phyloP scores from a whole-genome alignment of 192 early-diverging fungal genomes.

The Umbelopsis vinacea region DNA sequence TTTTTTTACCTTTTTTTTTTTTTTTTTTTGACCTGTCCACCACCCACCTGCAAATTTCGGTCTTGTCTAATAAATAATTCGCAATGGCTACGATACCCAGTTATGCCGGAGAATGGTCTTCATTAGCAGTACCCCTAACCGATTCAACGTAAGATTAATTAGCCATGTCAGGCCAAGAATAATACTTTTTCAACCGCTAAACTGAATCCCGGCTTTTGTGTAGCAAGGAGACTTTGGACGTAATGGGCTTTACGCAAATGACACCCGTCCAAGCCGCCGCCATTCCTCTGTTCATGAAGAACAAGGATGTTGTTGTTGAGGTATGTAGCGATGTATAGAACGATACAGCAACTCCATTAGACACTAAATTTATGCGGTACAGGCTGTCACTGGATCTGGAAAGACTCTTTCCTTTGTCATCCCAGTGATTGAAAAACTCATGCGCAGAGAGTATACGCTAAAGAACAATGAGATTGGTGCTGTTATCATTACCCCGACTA shows the following conservation, averaged over 20 bases:
- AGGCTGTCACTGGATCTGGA: conserved; percentile 95
- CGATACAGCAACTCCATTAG: neutral
- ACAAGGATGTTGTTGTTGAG: conserved; percentile 97
- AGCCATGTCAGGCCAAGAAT: neutral
- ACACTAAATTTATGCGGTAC: neutral
- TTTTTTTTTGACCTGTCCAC: neutral
- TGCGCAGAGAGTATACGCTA: conserved; percentile 62
- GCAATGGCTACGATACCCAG: conserved; percentile 23
- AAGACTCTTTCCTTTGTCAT: conserved; percentile 94
- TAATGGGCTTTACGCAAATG: conserved; percentile 83
- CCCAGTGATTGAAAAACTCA: conserved; percentile 89
- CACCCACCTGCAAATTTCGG: no score
- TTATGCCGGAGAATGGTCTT: conserved; percentile 36
- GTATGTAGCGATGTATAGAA: conserved; percentile 32
- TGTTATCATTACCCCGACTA: conserved; percentile 86
- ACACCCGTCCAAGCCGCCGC: conserved; percentile 93
- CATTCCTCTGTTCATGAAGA: conserved; percentile 89
- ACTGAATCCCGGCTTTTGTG: neutral
- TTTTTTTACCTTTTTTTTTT: neutral
- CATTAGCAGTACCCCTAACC: conserved; percentile 27
- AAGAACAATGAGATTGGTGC: conserved; percentile 81
- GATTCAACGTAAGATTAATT: conserved; percentile 43
- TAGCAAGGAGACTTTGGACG: conserved; percentile 60
- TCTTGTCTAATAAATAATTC: neutral
- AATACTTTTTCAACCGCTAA: neutral